Evolutionary conservation across 495 filamentous ascomycete genomes (phyloP).

Genomic region (Tuber calosporum): DNA sequence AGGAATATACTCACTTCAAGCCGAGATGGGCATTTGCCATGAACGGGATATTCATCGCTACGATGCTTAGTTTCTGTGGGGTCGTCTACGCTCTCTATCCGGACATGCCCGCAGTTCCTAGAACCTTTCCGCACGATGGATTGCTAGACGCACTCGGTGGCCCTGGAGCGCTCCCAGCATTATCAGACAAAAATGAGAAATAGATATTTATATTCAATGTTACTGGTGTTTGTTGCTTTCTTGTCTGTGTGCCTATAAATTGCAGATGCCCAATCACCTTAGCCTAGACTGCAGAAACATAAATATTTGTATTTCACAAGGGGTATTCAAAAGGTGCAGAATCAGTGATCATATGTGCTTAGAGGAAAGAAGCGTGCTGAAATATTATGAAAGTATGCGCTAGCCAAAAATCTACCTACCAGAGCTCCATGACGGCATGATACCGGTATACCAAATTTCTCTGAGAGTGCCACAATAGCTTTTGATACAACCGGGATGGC

Average conservation of each 20-base stretch:
- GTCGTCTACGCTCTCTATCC: slow-evolving; percentile 69
- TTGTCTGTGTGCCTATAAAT: not conserved
- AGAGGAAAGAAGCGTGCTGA: not conserved
- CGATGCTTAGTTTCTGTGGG: slow-evolving; percentile 62
- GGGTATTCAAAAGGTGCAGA: not conserved
- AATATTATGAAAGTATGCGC: not conserved
- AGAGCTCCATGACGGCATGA: not conserved
- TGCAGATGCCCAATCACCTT: not conserved
- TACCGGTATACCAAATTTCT: not conserved
- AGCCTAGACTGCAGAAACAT: not conserved
- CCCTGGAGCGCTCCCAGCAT: slow-evolving; percentile 11
- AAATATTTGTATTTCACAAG: no score
- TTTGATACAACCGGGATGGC: not conserved
- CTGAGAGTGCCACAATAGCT: not conserved
- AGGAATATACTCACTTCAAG: slow-evolving; percentile 80
- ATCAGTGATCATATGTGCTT: not conserved
- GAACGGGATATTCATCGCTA: slow-evolving; percentile 64
- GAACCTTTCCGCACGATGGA: slow-evolving; percentile 69
- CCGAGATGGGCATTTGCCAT: slow-evolving; percentile 64
- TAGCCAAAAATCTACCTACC: not conserved
- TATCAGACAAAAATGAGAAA: slow-evolving; percentile 24
- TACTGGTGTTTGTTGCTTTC: not conserved
- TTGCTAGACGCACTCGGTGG: slow-evolving; percentile 83
- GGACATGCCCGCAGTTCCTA: slow-evolving; percentile 71
- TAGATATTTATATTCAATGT: not conserved